Percentiles rank a stretch among this genome's conserved stretches.
Conservation (phyloP, 176 grass and related monocot species). For the Triticum turgidum region DNA sequence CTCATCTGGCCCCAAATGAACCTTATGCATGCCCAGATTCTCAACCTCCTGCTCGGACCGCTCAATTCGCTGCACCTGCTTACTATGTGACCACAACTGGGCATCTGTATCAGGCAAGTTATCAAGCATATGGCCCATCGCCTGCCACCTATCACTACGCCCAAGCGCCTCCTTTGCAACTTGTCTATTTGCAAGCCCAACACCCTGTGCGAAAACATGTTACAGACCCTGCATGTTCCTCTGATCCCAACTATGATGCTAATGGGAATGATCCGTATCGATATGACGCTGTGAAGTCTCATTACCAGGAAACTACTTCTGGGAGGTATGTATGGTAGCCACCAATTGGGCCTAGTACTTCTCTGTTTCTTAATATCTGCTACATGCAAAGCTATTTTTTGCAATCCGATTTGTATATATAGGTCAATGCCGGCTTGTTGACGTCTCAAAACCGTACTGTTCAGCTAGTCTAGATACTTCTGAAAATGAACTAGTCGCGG, state of each 20-base stretch:
- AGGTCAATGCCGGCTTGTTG: not conserved
- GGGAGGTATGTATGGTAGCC: slow-evolving; percentile 37
- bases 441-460: not conserved
- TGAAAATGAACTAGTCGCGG: not conserved
- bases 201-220: not conserved
- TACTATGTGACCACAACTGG: not conserved
- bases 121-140: slow-evolving; percentile 3
- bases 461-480: slow-evolving; percentile 5
- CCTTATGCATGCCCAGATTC: slow-evolving; percentile 24
- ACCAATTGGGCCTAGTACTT: not conserved
- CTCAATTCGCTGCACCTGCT: not conserved
- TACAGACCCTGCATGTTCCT: not conserved
- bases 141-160: slow-evolving; percentile 18
- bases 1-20: not conserved
- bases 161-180: not conserved
- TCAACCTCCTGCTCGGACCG: not conserved
- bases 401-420: not conserved
- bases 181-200: slow-evolving; percentile 25
- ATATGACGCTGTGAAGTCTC: slow-evolving; percentile 12
- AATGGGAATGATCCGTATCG: slow-evolving; percentile 23
- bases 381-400: not conserved
- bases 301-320: slow-evolving; percentile 29
- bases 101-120: slow-evolving; percentile 24
- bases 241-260: slow-evolving; percentile 31
- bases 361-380: not conserved